Conservation (phyloP, 148 eudicot species). For the Rhododendron vialii region DNA sequence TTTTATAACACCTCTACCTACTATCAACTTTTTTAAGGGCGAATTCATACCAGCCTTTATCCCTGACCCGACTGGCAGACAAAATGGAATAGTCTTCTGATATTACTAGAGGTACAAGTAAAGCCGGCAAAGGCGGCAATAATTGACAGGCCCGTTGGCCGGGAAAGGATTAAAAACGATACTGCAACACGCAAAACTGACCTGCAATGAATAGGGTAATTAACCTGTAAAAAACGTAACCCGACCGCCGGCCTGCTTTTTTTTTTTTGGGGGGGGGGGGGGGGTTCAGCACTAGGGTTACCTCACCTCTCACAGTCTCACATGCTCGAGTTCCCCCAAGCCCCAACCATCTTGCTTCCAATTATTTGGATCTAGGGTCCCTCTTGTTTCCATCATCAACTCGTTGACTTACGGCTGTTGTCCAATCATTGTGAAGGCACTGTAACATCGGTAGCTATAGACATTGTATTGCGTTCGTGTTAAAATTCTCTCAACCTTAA, state of each 20-base stretch:
- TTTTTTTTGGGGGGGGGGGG: no score
- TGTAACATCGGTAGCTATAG: background rate
- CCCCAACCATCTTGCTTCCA: background rate
- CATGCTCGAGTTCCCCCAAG: background rate
- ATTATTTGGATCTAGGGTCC: background rate
- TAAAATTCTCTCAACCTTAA: no score
- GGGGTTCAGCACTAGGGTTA: background rate
- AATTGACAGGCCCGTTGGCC: background rate
- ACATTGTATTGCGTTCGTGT: no score
- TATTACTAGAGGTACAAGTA: no score
- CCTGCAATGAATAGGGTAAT: background rate
- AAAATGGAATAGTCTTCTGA: no score
- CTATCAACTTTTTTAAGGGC: no score
- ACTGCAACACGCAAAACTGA: background rate
- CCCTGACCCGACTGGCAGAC: no score
- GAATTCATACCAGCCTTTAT: no score
- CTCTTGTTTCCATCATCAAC: background rate
- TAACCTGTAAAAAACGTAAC: background rate
- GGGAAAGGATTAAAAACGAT: background rate
- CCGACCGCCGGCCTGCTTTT: background rate
- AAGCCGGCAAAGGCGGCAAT: background rate
- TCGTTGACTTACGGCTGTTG: background rate
- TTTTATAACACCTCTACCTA: no score
- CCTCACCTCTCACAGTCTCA: background rate
- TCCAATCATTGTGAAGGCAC: background rate